phyloP scores from a whole-genome alignment of 1,139 yeast genomes.

The Candida sp. region DNA sequence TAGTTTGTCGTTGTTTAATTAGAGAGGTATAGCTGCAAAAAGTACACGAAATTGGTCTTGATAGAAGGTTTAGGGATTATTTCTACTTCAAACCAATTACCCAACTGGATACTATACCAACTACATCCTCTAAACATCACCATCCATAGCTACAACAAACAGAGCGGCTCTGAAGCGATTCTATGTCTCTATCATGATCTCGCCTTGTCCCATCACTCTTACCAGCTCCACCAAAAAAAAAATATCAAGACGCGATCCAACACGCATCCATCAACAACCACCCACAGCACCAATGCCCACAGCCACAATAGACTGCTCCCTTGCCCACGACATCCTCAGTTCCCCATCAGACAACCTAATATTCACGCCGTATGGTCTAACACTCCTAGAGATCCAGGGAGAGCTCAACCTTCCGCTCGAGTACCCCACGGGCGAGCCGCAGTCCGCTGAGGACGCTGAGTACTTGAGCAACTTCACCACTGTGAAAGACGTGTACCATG shows the following conservation, averaged over 20 bases:
- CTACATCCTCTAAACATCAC: too few species aligned
- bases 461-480: constrained; percentile 31
- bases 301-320: constrained; percentile 31
- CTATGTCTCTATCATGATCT: too few species aligned
- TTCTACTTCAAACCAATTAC: background rate
- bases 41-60: too few species aligned
- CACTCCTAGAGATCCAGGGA: constrained; percentile 73
- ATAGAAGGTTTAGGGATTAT: too few species aligned
- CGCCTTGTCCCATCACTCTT: too few species aligned
- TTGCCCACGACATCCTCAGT: constrained; percentile 23
- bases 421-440: constrained; percentile 27
- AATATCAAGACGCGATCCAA: background rate
- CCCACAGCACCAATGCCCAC: constrained; percentile 23
- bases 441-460: constrained; percentile 23
- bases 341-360: constrained; percentile 26
- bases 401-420: constrained; percentile 58
- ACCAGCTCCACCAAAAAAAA: background rate
- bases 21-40: too few species aligned
- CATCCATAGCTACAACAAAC: too few species aligned
- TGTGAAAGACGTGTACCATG: constrained; percentile 43
- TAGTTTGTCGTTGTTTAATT: too few species aligned
- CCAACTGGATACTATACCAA: too few species aligned
- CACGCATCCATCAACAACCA: background rate
- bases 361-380: constrained; percentile 60
- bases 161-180: too few species aligned